Conservation (phyloP, 345 rosid species). For the Euphorbia peplus region DNA sequence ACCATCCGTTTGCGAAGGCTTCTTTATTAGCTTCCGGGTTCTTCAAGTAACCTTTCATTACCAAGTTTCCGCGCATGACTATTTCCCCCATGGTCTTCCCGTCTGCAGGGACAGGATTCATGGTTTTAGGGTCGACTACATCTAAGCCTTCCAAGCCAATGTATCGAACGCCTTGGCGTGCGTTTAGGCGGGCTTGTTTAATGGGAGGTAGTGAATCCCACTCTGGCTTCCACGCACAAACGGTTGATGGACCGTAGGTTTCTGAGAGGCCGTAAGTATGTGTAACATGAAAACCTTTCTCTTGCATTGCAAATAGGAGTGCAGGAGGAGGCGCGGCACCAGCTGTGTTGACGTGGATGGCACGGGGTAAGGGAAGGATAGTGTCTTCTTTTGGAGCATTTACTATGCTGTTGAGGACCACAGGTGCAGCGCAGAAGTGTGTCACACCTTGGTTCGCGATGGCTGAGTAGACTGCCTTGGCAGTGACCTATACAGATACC, state of each 20-base stretch:
- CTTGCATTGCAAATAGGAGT: constrained; percentile 61
- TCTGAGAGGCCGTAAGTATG: constrained; percentile 93
- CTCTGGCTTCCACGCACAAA: constrained; percentile 90
- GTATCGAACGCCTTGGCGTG: constrained; percentile 89
- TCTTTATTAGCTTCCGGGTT: constrained; percentile 77
- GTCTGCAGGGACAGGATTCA: constrained; percentile 74
- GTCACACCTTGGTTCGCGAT: constrained; percentile 68
- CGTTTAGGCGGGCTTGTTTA: constrained; percentile 71
- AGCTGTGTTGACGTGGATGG: constrained; percentile 76
- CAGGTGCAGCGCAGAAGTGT: constrained; percentile 90
- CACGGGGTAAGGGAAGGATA: constrained; percentile 74
- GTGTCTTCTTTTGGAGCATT: constrained; percentile 72
- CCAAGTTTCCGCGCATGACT: constrained; percentile 68
- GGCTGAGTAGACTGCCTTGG: constrained; percentile 71
- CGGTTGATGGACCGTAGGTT: constrained; percentile 79
- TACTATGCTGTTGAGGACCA: constrained; percentile 72
- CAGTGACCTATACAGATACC: constrained; percentile 54
- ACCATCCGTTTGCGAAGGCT: constrained; percentile 82
- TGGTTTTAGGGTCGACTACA: constrained; percentile 53
- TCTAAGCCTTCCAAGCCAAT: constrained; percentile 67
- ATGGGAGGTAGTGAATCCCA: constrained; percentile 80
- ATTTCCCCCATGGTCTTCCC: constrained; percentile 84
- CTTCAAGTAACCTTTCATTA: constrained; percentile 90
- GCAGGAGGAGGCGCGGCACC: constrained; percentile 95
- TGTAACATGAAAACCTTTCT: constrained; percentile 71